Evolutionary conservation across 148 eudicot genomes (phyloP).

Genomic region (Hydrangea macrophylla): DNA sequence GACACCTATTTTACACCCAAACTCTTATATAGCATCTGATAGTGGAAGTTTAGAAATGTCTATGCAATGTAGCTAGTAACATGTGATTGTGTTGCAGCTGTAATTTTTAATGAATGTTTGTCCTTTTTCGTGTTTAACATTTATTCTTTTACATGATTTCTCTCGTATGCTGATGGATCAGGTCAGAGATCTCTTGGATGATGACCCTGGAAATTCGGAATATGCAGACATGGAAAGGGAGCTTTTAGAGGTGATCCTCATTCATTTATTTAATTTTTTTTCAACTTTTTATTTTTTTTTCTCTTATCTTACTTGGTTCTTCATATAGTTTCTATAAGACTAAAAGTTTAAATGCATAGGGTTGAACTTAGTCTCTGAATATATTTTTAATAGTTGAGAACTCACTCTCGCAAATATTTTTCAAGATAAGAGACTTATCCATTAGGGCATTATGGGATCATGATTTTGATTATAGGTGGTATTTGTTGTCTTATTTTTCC

Average conservation of each 20-base stretch:
- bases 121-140: neutral
- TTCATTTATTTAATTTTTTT: conserved; percentile 12
- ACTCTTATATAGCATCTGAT: too few relatives aligned
- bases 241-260: conserved; percentile 79
- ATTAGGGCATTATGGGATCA: conserved; percentile 16
- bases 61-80: neutral
- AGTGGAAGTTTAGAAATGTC: neutral
- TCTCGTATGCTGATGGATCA: conserved; percentile 27
- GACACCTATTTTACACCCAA: too few relatives aligned
- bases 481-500: conserved; percentile 4
- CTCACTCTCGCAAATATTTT: too few relatives aligned
- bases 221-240: conserved; percentile 90
- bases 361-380: conserved; percentile 15
- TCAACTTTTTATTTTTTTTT: neutral
- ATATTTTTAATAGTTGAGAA: conserved; percentile 2
- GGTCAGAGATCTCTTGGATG: conserved; percentile 74
- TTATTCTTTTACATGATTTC: neutral
- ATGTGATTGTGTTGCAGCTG: neutral
- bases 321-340: conserved; percentile 14
- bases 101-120: neutral
- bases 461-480: conserved; percentile 11
- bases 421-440: too few relatives aligned
- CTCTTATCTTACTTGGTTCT: conserved; percentile 15
- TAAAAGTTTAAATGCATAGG: conserved; percentile 20
- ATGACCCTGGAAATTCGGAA: conserved; percentile 85